Percentiles rank a stretch among this genome's conserved stretches.
Evolutionary conservation across 2,329 filamentous ascomycete genomes (phyloP).

Genomic region (Monosporascus sp.): DNA sequence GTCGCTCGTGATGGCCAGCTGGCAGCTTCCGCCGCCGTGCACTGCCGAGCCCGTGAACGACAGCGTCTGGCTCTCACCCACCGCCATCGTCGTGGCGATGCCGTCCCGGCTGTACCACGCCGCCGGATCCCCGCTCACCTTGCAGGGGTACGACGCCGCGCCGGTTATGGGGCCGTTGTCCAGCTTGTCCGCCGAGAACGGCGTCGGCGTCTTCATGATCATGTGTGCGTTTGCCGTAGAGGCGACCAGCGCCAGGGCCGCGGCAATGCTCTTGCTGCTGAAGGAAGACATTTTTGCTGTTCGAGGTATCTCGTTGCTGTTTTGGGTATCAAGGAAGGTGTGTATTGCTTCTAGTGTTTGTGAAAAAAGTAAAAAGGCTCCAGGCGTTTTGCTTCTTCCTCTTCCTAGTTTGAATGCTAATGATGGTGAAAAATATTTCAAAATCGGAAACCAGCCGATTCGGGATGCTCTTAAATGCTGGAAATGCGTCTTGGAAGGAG

Average conservation of each 20-base stretch:
- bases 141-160: slow-evolving; percentile 60
- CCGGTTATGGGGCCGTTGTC: slow-evolving; percentile 53
- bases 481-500: neutral
- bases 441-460: neutral
- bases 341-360: no score
- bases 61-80: slow-evolving; percentile 40
- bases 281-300: neutral
- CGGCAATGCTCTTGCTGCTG: slow-evolving; percentile 19
- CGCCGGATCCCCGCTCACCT: slow-evolving; percentile 30
- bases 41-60: slow-evolving; percentile 55
- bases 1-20: slow-evolving; percentile 65
- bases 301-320: neutral
- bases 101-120: slow-evolving; percentile 33
- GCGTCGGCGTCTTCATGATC: slow-evolving; percentile 52
- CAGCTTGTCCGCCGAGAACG: slow-evolving; percentile 40
- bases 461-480: neutral
- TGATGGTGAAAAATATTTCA: neutral
- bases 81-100: slow-evolving; percentile 34
- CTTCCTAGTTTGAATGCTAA: neutral
- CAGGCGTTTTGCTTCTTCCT: neutral
- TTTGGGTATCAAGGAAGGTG: neutral
- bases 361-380: neutral
- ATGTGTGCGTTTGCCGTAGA: slow-evolving; percentile 55
- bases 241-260: slow-evolving; percentile 42
- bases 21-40: slow-evolving; percentile 71